Percentiles rank a stretch among this genome's conserved stretches.
These are phyloP conservation scores for Wickerhamiella alocasiicola DNA, from an alignment of 805 yeast genomes.

Conservation along the genomic window DNA sequence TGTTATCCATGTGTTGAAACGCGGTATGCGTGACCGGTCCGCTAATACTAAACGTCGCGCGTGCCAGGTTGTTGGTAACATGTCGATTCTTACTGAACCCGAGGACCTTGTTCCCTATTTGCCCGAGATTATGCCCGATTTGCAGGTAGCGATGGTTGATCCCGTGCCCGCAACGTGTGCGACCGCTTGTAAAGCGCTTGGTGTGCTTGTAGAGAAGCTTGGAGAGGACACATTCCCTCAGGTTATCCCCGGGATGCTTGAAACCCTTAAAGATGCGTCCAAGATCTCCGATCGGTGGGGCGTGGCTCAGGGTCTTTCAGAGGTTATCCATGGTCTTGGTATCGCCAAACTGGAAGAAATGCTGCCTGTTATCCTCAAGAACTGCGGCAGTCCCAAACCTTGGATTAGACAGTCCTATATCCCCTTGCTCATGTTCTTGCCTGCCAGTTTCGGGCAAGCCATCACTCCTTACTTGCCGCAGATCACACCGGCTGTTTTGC, in stretches of 20 bases:
- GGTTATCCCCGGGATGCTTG: conserved; percentile 67
- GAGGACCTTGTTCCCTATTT: conserved; percentile 78
- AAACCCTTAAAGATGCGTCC: conserved; percentile 60
- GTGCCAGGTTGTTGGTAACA: conserved; percentile 96
- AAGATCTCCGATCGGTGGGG: conserved; percentile 89
- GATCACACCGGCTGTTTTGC: conserved; percentile 82
- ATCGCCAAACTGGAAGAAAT: conserved; percentile 75
- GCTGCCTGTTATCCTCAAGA: conserved; percentile 63
- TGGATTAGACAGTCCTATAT: conserved; percentile 82
- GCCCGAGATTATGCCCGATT: conserved; percentile 60
- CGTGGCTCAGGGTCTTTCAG: conserved; percentile 92
- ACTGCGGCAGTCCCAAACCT: conserved; percentile 53
- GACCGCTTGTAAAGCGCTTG: conserved; percentile 93
- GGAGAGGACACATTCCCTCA: conserved; percentile 96
- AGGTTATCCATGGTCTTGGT: conserved; percentile 88
- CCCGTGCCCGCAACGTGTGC: conserved; percentile 97
- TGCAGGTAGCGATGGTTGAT: conserved; percentile 92
- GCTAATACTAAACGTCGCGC: conserved; percentile 86
- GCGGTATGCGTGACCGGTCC: conserved; percentile 93
- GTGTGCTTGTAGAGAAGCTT: conserved; percentile 86
- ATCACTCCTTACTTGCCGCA: conserved; percentile 78
- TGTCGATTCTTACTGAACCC: conserved; percentile 90
- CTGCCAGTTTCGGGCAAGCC: conserved; percentile 77
- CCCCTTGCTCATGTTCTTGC: conserved; percentile 79
- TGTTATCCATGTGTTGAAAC: conserved; percentile 83